Conservation (phyloP, 2,329 filamentous ascomycete species). For the Alternaria atra region DNA sequence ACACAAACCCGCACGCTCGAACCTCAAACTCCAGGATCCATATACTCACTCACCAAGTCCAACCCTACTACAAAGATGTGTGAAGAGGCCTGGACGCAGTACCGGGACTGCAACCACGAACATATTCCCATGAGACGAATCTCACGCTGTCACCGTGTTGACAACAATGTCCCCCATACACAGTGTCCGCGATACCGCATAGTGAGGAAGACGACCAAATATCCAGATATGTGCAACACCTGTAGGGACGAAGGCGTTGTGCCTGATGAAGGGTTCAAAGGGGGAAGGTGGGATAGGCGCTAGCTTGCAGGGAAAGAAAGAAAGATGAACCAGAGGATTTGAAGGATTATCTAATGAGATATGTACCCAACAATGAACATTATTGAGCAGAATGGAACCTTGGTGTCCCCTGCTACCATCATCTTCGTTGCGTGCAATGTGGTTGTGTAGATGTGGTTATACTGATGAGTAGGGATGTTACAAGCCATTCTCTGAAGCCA, state of each 20-base stretch:
- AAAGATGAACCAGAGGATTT: background rate
- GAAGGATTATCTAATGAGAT: background rate
- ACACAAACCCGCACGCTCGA: background rate
- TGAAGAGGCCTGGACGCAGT: conserved; percentile 3
- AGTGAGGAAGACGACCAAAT: background rate
- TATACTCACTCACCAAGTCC: background rate
- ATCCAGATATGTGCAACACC: background rate
- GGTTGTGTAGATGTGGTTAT: background rate
- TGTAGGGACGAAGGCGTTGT: background rate
- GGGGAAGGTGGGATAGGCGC: background rate
- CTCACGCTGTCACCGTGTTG: background rate
- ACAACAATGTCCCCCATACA: background rate
- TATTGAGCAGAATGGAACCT: too few relatives aligned
- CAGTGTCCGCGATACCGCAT: background rate
- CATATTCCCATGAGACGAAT: background rate
- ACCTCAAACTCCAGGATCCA: too few relatives aligned
- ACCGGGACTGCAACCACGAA: conserved; percentile 11
- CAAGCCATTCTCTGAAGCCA: background rate
- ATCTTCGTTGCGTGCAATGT: background rate
- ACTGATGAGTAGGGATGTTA: background rate
- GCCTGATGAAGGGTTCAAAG: conserved; percentile 7
- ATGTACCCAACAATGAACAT: background rate
- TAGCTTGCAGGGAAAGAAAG: background rate
- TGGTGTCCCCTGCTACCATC: background rate
- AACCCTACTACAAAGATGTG: background rate